A percentile compares a stretch with the other conserved stretches of the same genome.
These are phyloP conservation scores for Phytophthora megakarya DNA, from an alignment of 352 stramenopile species.

Conservation along the genomic window DNA sequence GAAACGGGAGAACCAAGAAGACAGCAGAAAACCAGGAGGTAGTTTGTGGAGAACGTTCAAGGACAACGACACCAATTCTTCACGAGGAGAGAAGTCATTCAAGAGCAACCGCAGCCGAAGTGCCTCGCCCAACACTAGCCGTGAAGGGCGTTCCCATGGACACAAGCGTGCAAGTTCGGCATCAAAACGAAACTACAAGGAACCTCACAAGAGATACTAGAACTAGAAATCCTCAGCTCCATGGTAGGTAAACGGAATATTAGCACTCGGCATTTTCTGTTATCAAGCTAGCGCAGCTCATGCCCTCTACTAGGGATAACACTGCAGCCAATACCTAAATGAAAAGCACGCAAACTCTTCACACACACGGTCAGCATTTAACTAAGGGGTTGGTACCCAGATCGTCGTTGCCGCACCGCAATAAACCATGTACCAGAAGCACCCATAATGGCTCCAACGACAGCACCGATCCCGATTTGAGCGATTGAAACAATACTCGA, in stretches of 20 bases:
- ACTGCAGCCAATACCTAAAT: slow-evolving; percentile 13
- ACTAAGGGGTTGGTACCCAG: slow-evolving; percentile 41
- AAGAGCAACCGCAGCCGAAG: slow-evolving; percentile 14
- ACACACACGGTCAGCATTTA: slow-evolving; percentile 10
- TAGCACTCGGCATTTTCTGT: slow-evolving; percentile 2
- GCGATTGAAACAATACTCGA: slow-evolving; percentile 21
- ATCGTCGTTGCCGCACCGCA: slow-evolving; percentile 29
- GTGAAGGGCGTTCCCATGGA: slow-evolving; percentile 10
- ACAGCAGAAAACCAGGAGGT: slow-evolving; percentile 2
- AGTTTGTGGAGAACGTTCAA: slow-evolving; percentile 25
- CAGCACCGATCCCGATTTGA: slow-evolving; percentile 36
- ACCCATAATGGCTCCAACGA: slow-evolving; percentile 39
- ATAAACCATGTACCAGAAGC: slow-evolving; percentile 41
- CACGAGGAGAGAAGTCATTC: background rate
- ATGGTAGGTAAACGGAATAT: slow-evolving; percentile 3
- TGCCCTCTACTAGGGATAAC: too few species aligned
- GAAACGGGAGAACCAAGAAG: slow-evolving; percentile 4
- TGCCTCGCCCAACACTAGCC: slow-evolving; percentile 11
- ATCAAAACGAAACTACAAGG: slow-evolving; percentile 36
- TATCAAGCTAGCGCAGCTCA: slow-evolving; percentile 13
- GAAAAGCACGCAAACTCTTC: slow-evolving; percentile 11
- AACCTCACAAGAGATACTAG: slow-evolving; percentile 40
- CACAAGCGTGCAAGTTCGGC: slow-evolving; percentile 15
- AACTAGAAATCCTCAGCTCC: background rate
- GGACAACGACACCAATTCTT: slow-evolving; percentile 14